Evolutionary conservation across 1,284 basidiomycete genomes (phyloP), one percentile per base, ranked within the genome.

Genomic region (Ceraceosorus guamensis): DNA sequence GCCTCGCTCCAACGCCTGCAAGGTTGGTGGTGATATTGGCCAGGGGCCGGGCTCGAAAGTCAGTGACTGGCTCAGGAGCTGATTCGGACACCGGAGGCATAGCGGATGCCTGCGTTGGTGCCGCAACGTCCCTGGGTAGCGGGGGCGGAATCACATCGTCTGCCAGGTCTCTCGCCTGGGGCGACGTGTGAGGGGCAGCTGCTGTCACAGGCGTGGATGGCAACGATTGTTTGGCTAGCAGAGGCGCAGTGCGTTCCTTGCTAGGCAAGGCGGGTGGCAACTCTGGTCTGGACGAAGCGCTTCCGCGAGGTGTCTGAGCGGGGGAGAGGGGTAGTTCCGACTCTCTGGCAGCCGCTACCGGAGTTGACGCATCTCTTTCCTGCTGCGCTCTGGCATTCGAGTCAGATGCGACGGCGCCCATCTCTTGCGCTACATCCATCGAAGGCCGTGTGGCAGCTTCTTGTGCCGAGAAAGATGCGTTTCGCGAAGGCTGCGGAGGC

Each of bases 111-210:
- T 7, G 56, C 16, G 3, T 11, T 16, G 55, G 43, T 14, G 41
- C 44, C 46, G 51, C 51, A 24, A 59, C 56, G 4, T 61, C 59
- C 13, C 31, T 31, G 5, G 67, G 67, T 33, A 69, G 48, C 2
- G 63, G 66, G n/a, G 67, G 65, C 18, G 67, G 66, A 13, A 67
- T 58, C 34, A 69, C 57, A 49, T 62, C 57, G 51, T 66, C 62
- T 5, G 56, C 57, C 35, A 56, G 46, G 32, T 18, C 24, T 24
- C 24, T 24, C 24, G 24, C 24, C 24, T 24, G 24, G 24, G 24
- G 24, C 24, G 24, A 24, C 24, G 24, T 24, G 3, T 24, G 24
- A 24, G 24, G 24, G 24, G 24, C 24, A 24, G 24, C 24, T 24
- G 24, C 24, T 24, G 24, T 24, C 24, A 24, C 24, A 24, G 24